These are phyloP conservation scores for Xylona heveae DNA, from an alignment of 495 filamentous ascomycete species.

Conservation along the genomic window DNA sequence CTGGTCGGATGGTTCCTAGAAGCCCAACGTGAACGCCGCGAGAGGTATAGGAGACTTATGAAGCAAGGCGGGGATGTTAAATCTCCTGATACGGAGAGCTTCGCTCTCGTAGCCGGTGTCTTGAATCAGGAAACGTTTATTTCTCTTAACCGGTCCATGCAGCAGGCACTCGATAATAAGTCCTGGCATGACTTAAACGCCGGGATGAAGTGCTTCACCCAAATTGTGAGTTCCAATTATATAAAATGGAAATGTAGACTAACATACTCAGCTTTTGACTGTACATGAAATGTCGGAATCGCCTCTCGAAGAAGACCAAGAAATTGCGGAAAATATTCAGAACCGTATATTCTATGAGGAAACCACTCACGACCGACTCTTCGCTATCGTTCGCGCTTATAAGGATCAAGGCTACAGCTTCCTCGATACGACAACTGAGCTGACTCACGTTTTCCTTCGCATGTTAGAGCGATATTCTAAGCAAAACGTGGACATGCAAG, in stretches of 20 bases:
- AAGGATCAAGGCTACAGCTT: conserved; percentile 91
- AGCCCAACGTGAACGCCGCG: conserved; percentile 59
- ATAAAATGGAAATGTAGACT: conserved; percentile 9
- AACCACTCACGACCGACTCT: conserved; percentile 68
- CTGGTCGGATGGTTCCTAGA: conserved; percentile 85
- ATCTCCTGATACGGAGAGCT: conserved; percentile 34
- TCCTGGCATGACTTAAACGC: conserved; percentile 72
- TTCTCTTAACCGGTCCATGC: conserved; percentile 64
- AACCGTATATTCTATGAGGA: conserved; percentile 97
- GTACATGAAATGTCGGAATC: conserved; percentile 86
- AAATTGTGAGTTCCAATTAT: conserved; percentile 19
- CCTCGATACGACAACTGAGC: conserved; percentile 78
- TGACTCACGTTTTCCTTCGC: conserved; percentile 74
- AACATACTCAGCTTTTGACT: conserved; percentile 45
- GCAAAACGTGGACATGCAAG: conserved; percentile 80
- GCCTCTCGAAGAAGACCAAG: conserved; percentile 75
- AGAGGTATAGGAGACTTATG: conserved; percentile 16
- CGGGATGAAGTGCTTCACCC: conserved; percentile 76
- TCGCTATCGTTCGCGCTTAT: conserved; percentile 57
- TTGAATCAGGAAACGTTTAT: conserved; percentile 86
- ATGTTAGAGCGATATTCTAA: conserved; percentile 89
- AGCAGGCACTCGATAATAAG: conserved; percentile 55
- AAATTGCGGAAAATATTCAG: conserved; percentile 94
- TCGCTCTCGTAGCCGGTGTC: conserved; percentile 68
- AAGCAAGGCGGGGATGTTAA: too few relatives aligned